Conservation (phyloP, 805 yeast species). For the Pichia ethanolica region DNA sequence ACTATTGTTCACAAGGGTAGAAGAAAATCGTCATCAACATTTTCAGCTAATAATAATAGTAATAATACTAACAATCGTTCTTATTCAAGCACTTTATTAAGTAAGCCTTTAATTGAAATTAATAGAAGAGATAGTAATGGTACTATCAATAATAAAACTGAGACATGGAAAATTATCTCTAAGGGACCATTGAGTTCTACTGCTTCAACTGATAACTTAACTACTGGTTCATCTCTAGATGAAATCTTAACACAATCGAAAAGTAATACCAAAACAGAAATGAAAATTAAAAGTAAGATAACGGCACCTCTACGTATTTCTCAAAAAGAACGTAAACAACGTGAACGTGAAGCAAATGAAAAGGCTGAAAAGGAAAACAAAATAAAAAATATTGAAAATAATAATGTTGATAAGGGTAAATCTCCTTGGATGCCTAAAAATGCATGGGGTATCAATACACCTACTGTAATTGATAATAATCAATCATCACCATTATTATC, state of each 20-base stretch:
- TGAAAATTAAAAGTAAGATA: conserved; percentile 1
- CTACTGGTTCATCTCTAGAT: background rate
- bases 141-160: background rate
- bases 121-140: conserved; percentile 1
- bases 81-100: background rate
- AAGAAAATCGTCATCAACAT: conserved; percentile 17
- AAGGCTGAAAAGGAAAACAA: conserved; percentile 1
- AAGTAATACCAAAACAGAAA: background rate
- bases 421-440: conserved; percentile 1
- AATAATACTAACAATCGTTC: background rate
- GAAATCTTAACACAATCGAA: conserved; percentile 1
- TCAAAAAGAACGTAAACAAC: conserved; percentile 15
- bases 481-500: background rate
- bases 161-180: conserved; percentile 1
- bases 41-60: background rate
- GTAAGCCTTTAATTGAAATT: background rate
- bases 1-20: conserved; percentile 28
- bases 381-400: background rate
- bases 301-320: conserved; percentile 10
- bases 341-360: conserved; percentile 1
- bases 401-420: background rate
- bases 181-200: background rate
- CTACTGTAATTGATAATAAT: conserved; percentile 8
- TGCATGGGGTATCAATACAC: conserved; percentile 11
- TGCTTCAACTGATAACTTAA: background rate